These are phyloP conservation scores for Aspergillus pseudoglaucus DNA, from an alignment of 2,329 filamentous ascomycete genomes.

Conservation along the genomic window DNA sequence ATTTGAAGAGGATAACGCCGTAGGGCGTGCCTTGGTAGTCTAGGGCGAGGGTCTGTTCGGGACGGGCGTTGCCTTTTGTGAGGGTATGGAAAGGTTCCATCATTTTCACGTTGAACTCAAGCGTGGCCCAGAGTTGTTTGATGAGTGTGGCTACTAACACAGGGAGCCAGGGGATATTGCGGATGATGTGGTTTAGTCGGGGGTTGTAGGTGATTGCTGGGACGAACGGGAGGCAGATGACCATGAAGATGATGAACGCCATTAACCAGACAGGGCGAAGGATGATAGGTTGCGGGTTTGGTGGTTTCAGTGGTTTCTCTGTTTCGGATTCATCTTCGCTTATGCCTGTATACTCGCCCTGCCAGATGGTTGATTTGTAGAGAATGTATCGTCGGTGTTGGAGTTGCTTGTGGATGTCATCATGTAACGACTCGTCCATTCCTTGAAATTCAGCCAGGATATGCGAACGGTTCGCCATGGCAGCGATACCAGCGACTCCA, in stretches of 20 bases:
- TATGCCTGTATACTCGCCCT: constrained; percentile 41
- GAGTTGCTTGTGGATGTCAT: constrained; percentile 42
- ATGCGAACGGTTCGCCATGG: constrained; percentile 46
- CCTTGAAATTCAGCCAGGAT: constrained; percentile 45
- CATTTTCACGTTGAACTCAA: constrained; percentile 44
- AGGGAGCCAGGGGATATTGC: constrained; percentile 40
- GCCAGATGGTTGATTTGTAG: constrained; percentile 47
- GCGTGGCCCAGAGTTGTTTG: constrained; percentile 42
- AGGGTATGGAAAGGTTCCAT: constrained; percentile 45
- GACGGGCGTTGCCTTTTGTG: constrained; percentile 37
- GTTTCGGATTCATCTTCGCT: constrained; percentile 27
- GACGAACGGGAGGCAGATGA: constrained; percentile 32
- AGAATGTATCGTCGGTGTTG: constrained; percentile 42
- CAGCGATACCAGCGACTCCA: constrained; percentile 46
- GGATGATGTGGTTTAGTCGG: constrained; percentile 29
- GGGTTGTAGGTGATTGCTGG: constrained; percentile 39
- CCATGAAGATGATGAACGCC: constrained; percentile 15
- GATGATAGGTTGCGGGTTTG: constrained; percentile 41
- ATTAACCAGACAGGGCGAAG: constrained; percentile 21
- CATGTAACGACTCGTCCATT: constrained; percentile 37
- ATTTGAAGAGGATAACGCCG: constrained; percentile 38
- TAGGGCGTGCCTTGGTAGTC: constrained; percentile 46
- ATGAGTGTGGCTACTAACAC: constrained; percentile 41
- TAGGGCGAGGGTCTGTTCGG: constrained; percentile 41
- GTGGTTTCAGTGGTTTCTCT: constrained; percentile 18